Evolutionary conservation across 1,139 yeast genomes (phyloP).

Genomic region (Suhomyces choctaworum): DNA sequence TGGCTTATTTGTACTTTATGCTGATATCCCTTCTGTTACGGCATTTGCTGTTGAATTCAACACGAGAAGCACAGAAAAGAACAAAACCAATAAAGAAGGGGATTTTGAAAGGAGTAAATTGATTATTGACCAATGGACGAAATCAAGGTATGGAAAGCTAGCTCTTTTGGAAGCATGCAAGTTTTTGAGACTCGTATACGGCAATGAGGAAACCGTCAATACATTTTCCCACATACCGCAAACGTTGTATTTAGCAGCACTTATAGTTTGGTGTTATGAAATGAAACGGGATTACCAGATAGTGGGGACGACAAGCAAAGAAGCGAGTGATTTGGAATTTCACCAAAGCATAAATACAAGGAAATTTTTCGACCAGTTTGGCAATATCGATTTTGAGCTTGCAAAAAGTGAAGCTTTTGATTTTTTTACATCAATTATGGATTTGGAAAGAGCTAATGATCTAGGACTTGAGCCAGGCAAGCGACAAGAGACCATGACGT

Average conservation of each 20-base stretch:
- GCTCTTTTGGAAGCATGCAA: constrained; percentile 1
- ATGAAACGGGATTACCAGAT: background rate
- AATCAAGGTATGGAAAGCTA: background rate
- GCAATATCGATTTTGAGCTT: constrained; percentile 1
- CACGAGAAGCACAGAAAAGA: too few species aligned
- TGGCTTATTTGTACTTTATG: constrained; percentile 1
- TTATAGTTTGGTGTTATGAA: constrained; percentile 2
- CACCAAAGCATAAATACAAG: background rate
- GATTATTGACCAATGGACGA: constrained; percentile 1
- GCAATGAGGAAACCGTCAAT: constrained; percentile 2
- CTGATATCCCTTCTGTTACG: constrained; percentile 2
- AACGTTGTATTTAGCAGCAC: constrained; percentile 1
- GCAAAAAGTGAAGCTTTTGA: constrained; percentile 1
- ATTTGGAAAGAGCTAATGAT: background rate
- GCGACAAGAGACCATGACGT: background rate
- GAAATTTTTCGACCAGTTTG: constrained; percentile 1
- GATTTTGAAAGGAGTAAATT: background rate
- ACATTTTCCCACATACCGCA: constrained; percentile 2
- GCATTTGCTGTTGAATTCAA: background rate
- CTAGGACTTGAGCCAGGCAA: background rate
- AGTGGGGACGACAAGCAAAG: background rate
- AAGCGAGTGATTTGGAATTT: background rate
- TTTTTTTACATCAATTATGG: background rate
- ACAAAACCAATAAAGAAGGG: constrained; percentile 1
- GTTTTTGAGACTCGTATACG: background rate